Conservation (phyloP, 768 basidiomycete species). For the Hypholoma fasciculare region DNA sequence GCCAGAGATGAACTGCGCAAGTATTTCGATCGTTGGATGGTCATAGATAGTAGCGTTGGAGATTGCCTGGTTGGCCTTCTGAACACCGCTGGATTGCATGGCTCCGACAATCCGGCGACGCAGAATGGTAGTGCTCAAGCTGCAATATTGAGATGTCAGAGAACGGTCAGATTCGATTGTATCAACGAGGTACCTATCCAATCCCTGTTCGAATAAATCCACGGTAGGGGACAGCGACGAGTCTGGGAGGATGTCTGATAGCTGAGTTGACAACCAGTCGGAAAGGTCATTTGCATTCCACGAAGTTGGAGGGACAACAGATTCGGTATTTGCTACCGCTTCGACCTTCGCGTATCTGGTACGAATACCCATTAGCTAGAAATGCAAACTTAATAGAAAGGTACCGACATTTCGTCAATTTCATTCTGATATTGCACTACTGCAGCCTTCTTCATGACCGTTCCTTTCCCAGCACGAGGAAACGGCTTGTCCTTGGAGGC, state of each 20-base stretch:
- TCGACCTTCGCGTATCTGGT: conserved; percentile 19
- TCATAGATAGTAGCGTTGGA: conserved; percentile 20
- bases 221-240: background rate
- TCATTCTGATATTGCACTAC: conserved; percentile 41
- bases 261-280: conserved; percentile 17
- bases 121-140: conserved; percentile 22
- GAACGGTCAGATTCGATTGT: background rate
- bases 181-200: conserved; percentile 19
- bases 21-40: conserved; percentile 15
- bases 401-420: conserved; percentile 46
- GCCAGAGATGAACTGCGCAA: conserved; percentile 16
- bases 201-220: conserved; percentile 21
- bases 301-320: conserved; percentile 9
- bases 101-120: conserved; percentile 19
- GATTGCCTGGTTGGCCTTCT: conserved; percentile 13
- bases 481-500: conserved; percentile 37
- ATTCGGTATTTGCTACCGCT: conserved; percentile 8
- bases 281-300: conserved; percentile 11
- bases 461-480: conserved; percentile 47
- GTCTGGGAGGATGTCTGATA: conserved; percentile 14
- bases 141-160: background rate
- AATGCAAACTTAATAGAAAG: background rate
- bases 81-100: conserved; percentile 11
- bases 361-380: background rate
- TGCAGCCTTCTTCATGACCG: conserved; percentile 44